Percentiles rank a stretch among this genome's conserved stretches.
These are phyloP conservation scores for Cyclaneusma minus DNA, from an alignment of 2,329 filamentous ascomycete species.

Conservation along the genomic window DNA sequence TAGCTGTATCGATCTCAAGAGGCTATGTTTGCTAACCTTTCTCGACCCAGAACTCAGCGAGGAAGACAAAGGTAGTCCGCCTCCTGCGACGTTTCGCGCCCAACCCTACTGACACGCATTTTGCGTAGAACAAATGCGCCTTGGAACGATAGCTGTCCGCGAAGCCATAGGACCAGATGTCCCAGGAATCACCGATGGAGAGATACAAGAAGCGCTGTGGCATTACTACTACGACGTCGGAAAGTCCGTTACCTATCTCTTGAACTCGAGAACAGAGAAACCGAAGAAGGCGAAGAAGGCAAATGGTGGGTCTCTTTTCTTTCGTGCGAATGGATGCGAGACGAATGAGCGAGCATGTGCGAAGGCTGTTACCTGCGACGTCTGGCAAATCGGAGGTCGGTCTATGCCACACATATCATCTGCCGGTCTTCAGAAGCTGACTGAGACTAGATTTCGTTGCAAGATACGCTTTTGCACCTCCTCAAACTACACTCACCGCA, in stretches of 20 bases:
- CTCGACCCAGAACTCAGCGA: slow-evolving; percentile 14
- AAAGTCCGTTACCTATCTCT: slow-evolving; percentile 69
- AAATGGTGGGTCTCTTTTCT: slow-evolving; percentile 17
- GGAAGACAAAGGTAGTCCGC: slow-evolving; percentile 19
- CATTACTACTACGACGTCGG: slow-evolving; percentile 90
- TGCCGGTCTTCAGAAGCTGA: slow-evolving; percentile 1
- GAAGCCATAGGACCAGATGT: slow-evolving; percentile 43
- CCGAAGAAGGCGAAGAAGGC: slow-evolving; percentile 17
- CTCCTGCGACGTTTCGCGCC: slow-evolving; percentile 1
- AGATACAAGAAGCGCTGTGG: slow-evolving; percentile 86
- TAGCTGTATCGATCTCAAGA: slow-evolving; percentile 4
- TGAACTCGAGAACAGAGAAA: slow-evolving; percentile 31
- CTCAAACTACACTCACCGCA: slow-evolving; percentile 7
- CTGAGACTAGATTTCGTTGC: slow-evolving; percentile 1
- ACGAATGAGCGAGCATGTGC: neutral
- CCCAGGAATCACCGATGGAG: slow-evolving; percentile 37
- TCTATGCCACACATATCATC: neutral
- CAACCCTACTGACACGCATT: slow-evolving; percentile 3
- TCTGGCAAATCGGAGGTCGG: no score
- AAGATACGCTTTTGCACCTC: slow-evolving; percentile 3
- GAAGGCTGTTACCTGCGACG: neutral
- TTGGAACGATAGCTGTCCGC: slow-evolving; percentile 51
- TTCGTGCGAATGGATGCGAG: slow-evolving; percentile 3
- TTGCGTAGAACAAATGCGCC: slow-evolving; percentile 38
- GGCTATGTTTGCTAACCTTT: slow-evolving; percentile 5